Conservation (phyloP, 2,329 filamentous ascomycete species). For the Arthrobotrys musiformis region DNA sequence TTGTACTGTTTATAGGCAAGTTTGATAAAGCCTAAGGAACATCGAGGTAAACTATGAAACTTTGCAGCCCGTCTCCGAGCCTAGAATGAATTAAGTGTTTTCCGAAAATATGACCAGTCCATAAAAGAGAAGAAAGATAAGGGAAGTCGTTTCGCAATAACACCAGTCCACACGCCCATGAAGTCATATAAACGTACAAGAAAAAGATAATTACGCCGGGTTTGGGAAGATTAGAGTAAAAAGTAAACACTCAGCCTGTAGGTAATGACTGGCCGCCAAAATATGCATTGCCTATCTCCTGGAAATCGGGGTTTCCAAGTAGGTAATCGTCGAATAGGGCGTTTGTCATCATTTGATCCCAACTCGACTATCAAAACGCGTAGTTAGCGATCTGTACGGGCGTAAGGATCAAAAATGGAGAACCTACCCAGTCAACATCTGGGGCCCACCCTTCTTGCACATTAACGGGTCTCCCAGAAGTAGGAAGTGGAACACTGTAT, state of each 20-base stretch:
- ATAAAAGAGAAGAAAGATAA: neutral
- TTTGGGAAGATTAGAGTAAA: neutral
- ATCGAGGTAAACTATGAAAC: neutral
- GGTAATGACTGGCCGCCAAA: slow-evolving; percentile 36
- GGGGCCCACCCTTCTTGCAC: slow-evolving; percentile 27
- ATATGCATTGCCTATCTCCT: slow-evolving; percentile 51
- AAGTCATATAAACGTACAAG: slow-evolving; percentile 8
- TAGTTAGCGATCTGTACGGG: neutral
- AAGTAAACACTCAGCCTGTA: slow-evolving; percentile 5
- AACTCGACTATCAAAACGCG: slow-evolving; percentile 24
- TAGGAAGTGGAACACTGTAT: slow-evolving; percentile 42
- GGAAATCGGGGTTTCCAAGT: slow-evolving; percentile 48
- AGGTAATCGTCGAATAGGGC: slow-evolving; percentile 51
- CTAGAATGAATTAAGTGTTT: neutral
- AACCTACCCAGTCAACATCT: slow-evolving; percentile 50
- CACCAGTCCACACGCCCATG: slow-evolving; percentile 36
- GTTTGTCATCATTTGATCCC: slow-evolving; percentile 56
- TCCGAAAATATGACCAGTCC: slow-evolving; percentile 15
- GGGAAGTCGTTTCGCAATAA: slow-evolving; percentile 22
- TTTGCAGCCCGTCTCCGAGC: neutral
- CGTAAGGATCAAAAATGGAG: neutral
- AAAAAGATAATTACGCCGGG: neutral
- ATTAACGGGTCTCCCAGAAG: slow-evolving; percentile 29
- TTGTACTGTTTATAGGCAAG: too few relatives aligned
- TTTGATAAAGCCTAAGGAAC: neutral